Evolutionary conservation across 2,329 filamentous ascomycete genomes (phyloP).

Genomic region (Neospermospora avenae): DNA sequence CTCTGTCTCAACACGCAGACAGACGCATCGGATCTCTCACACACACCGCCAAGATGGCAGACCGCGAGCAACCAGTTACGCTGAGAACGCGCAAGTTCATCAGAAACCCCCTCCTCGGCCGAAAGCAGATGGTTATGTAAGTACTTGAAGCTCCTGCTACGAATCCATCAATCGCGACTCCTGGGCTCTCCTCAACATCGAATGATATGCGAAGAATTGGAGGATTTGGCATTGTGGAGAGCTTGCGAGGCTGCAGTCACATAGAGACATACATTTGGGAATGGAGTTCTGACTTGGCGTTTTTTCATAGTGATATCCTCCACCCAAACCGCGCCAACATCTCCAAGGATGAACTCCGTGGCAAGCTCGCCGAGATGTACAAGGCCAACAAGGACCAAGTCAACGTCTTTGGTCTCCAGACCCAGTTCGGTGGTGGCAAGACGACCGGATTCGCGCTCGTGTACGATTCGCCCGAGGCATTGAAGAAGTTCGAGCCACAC

Average conservation of each 20-base stretch:
- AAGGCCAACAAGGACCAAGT: constrained; percentile 98
- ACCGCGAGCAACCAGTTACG: constrained; percentile 73
- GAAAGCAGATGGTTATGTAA: constrained; percentile 99
- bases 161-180: constrained; percentile 8
- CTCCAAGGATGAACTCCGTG: constrained; percentile 97
- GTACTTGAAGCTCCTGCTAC: constrained; percentile 45
- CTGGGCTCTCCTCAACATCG: constrained; percentile 14
- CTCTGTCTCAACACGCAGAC: constrained; percentile 34
- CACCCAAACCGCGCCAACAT: constrained; percentile 98
- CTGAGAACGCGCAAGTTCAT: constrained; percentile 99
- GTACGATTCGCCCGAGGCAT: constrained; percentile 96
- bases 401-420: constrained; percentile 97
- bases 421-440: constrained; percentile 99
- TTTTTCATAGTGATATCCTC: constrained; percentile 81
- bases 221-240: constrained; percentile 11
- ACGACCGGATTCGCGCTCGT: constrained; percentile 97
- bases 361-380: constrained; percentile 93
- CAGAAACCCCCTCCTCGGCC: constrained; percentile 96
- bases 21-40: constrained; percentile 29
- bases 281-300: constrained; percentile 23
- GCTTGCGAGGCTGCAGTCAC: constrained; percentile 4
- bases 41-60: constrained; percentile 75
- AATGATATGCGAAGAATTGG: background rate
- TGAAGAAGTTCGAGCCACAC: constrained; percentile 99
- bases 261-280: constrained; percentile 10